Conservation (phyloP, 2,329 filamentous ascomycete genomes). For the Trichoderma semiorbis region DNA sequence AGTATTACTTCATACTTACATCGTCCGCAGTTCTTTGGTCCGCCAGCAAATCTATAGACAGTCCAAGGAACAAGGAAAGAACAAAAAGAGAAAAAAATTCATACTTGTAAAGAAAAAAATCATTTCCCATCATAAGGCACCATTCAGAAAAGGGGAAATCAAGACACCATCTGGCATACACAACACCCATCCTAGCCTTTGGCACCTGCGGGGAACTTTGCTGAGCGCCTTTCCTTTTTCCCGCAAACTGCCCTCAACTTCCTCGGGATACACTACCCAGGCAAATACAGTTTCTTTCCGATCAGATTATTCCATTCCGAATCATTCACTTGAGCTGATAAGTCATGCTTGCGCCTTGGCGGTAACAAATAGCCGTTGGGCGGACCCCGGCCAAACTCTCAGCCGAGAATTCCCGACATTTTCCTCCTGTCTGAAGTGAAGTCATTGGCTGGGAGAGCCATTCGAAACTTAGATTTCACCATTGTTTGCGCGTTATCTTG, state of each 20-base stretch:
- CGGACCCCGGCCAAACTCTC: neutral
- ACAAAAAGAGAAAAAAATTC: neutral
- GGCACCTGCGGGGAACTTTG: neutral
- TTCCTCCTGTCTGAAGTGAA: neutral
- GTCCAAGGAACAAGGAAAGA: neutral
- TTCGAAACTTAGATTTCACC: neutral
- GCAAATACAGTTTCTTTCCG: neutral
- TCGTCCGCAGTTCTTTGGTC: neutral
- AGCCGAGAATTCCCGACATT: conserved; percentile 11
- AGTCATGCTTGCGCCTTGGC: neutral
- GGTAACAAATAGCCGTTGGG: conserved; percentile 1
- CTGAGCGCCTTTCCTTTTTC: conserved; percentile 1
- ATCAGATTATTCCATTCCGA: neutral
- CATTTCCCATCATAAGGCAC: neutral
- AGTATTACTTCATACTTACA: neutral
- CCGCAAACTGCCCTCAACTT: neutral
- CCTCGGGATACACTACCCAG: neutral
- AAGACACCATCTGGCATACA: neutral
- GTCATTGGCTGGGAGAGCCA: neutral
- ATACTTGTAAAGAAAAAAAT: too few relatives aligned
- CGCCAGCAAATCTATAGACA: neutral
- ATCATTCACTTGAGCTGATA: neutral
- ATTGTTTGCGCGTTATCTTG: neutral
- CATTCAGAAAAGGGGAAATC: neutral
- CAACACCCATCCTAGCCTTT: neutral